Conservation (phyloP, 2,329 filamentous ascomycete species). For the Aspergillus sp. region DNA sequence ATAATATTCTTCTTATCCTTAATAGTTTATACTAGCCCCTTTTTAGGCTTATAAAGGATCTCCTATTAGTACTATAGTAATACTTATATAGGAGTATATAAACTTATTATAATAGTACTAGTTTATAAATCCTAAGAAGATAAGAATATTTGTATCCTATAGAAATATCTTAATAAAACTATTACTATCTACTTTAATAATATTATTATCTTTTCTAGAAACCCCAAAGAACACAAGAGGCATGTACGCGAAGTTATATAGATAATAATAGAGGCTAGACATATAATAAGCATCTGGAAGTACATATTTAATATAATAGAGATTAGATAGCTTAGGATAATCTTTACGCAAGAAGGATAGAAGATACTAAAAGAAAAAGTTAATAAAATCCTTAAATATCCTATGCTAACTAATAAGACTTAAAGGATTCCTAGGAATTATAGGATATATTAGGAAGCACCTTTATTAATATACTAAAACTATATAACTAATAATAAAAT, state of each 20-base stretch:
- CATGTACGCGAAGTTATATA: constrained; percentile 4
- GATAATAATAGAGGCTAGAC: not conserved
- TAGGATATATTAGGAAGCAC: constrained; percentile 1
- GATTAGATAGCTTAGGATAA: not conserved
- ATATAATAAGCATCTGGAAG: not conserved
- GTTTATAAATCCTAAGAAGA: too few relatives aligned
- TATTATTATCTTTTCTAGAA: constrained; percentile 1
- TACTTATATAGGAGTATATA: too few relatives aligned
- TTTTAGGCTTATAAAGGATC: too few relatives aligned
- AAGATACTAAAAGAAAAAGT: not conserved
- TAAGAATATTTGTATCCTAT: too few relatives aligned
- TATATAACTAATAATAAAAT: not conserved
- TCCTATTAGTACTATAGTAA: too few relatives aligned
- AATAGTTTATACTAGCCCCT: too few relatives aligned
- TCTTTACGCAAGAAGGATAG: not conserved
- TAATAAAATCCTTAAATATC: not conserved
- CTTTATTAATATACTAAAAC: not conserved
- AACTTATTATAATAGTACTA: too few relatives aligned
- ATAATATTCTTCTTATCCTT: too few relatives aligned
- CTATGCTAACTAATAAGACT: not conserved
- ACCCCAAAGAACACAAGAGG: not conserved
- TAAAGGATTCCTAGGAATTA: constrained; percentile 5
- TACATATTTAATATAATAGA: not conserved
- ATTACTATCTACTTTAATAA: constrained; percentile 8
- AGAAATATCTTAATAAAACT: not conserved